These are phyloP conservation scores for Wickerhamiella kazuoi DNA, from an alignment of 805 yeast species.

Conservation along the genomic window DNA sequence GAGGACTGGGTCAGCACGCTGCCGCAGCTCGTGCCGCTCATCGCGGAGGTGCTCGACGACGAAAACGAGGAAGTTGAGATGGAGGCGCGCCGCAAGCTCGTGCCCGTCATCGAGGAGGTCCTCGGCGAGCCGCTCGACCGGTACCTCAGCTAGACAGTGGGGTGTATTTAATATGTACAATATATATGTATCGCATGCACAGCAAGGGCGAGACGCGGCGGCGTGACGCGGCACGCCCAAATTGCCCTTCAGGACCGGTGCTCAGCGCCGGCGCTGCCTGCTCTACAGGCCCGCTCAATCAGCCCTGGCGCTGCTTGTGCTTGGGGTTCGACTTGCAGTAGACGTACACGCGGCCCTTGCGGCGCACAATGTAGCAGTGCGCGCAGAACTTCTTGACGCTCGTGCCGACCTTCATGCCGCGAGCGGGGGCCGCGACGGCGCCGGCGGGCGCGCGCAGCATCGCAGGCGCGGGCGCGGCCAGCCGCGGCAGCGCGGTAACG, in stretches of 20 bases:
- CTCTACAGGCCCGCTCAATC: background rate
- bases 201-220: too few species aligned
- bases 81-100: slow-evolving; percentile 80
- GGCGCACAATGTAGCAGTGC: slow-evolving; percentile 80
- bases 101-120: slow-evolving; percentile 77
- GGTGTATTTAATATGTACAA: too few species aligned
- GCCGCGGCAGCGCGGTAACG: background rate
- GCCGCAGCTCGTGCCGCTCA: slow-evolving; percentile 88
- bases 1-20: slow-evolving; percentile 83
- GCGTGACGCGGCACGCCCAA: too few species aligned
- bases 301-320: slow-evolving; percentile 77
- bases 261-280: too few species aligned
- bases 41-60: slow-evolving; percentile 89
- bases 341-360: slow-evolving; percentile 88
- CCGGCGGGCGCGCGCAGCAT: background rate
- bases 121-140: slow-evolving; percentile 84
- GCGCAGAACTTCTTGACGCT: slow-evolving; percentile 86
- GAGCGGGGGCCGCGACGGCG: slow-evolving; percentile 14
- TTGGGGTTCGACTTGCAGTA: slow-evolving; percentile 84
- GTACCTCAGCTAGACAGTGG: slow-evolving; percentile 19
- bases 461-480: background rate
- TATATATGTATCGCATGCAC: too few species aligned
- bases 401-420: slow-evolving; percentile 83
- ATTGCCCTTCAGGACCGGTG: too few species aligned
- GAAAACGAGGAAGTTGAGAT: slow-evolving; percentile 85